Percentiles rank a stretch among this genome's conserved stretches.
Evolutionary conservation across 2,329 filamentous ascomycete species (phyloP).

Genomic region (Zymoseptoria crescenta): DNA sequence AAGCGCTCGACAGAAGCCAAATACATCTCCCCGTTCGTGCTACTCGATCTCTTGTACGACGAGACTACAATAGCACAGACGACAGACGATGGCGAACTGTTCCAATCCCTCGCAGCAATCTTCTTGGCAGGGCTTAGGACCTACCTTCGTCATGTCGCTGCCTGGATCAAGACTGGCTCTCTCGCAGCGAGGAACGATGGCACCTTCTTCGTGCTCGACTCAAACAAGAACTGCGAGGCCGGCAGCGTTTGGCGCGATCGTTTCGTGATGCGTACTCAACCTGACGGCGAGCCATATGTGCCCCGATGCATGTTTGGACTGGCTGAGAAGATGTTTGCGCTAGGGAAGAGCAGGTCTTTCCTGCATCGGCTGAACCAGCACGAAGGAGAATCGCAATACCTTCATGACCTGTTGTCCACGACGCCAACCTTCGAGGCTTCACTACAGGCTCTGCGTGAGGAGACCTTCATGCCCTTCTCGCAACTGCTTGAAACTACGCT

Average conservation of each 20-base stretch:
- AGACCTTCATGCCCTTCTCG: slow-evolving; percentile 50
- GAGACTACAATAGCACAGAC: slow-evolving; percentile 62
- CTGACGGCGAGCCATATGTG: slow-evolving; percentile 55
- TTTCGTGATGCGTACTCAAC: slow-evolving; percentile 58
- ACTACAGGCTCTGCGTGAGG: slow-evolving; percentile 1
- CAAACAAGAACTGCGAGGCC: slow-evolving; percentile 46
- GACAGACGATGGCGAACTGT: slow-evolving; percentile 54
- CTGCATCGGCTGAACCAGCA: slow-evolving; percentile 60
- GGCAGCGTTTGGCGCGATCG: slow-evolving; percentile 68
- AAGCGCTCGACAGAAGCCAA: slow-evolving; percentile 31
- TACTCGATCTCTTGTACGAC: slow-evolving; percentile 71
- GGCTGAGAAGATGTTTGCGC: slow-evolving; percentile 67
- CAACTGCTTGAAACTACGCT: slow-evolving; percentile 67
- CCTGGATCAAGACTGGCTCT: slow-evolving; percentile 78
- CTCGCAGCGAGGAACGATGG: slow-evolving; percentile 50
- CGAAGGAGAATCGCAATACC: not conserved
- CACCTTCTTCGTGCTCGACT: slow-evolving; percentile 65
- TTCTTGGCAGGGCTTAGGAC: slow-evolving; percentile 77
- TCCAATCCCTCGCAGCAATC: slow-evolving; percentile 56
- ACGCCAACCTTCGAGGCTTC: slow-evolving; percentile 6
- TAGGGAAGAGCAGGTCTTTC: slow-evolving; percentile 82
- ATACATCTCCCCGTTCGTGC: slow-evolving; percentile 52
- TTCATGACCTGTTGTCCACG: not conserved
- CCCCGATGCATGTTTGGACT: slow-evolving; percentile 68
- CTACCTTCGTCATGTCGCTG: slow-evolving; percentile 70